These are phyloP conservation scores for Cladosporium sp. DNA, from an alignment of 2,329 filamentous ascomycete species.

Conservation along the genomic window DNA sequence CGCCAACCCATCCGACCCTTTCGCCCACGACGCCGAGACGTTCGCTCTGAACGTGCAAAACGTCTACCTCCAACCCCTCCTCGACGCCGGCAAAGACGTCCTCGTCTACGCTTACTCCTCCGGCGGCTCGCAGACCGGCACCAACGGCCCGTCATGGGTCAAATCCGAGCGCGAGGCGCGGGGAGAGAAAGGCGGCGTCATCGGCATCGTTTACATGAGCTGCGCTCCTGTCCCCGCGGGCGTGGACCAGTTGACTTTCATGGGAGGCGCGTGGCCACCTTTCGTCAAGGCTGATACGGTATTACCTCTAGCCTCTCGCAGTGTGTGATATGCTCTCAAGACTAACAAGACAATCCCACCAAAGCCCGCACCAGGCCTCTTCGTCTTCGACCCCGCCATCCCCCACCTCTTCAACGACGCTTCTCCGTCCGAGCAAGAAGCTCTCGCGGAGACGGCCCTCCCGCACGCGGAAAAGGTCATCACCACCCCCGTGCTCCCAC, in stretches of 20 bases:
- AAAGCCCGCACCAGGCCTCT: constrained; percentile 9
- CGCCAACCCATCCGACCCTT: constrained; percentile 8
- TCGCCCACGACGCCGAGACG: constrained; percentile 7
- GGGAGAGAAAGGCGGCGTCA: constrained; percentile 13
- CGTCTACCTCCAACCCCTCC: constrained; percentile 12
- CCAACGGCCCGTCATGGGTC: constrained; percentile 6
- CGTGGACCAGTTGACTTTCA: constrained; percentile 10
- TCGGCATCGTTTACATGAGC: constrained; percentile 14
- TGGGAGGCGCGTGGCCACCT: constrained; percentile 10
- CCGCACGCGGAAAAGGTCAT: constrained; percentile 13
- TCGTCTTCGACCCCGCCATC: constrained; percentile 13
- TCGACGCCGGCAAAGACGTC: constrained; percentile 23
- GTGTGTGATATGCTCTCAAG: neutral
- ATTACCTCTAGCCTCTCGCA: neutral
- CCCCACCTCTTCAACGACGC: constrained; percentile 16
- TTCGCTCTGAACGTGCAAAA: constrained; percentile 3
- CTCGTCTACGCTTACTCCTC: constrained; percentile 25
- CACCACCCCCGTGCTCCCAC: constrained; percentile 15
- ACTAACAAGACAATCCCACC: neutral
- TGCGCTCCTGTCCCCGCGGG: constrained; percentile 12
- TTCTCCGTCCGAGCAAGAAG: constrained; percentile 7
- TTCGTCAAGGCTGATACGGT: constrained; percentile 8
- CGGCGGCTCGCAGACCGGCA: constrained; percentile 10
- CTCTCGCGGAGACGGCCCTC: constrained; percentile 11
- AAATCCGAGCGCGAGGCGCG: constrained; percentile 9